Base-by-base conservation (phyloP, 768 basidiomycete species). In the Lyophyllum shimeji region DNA sequence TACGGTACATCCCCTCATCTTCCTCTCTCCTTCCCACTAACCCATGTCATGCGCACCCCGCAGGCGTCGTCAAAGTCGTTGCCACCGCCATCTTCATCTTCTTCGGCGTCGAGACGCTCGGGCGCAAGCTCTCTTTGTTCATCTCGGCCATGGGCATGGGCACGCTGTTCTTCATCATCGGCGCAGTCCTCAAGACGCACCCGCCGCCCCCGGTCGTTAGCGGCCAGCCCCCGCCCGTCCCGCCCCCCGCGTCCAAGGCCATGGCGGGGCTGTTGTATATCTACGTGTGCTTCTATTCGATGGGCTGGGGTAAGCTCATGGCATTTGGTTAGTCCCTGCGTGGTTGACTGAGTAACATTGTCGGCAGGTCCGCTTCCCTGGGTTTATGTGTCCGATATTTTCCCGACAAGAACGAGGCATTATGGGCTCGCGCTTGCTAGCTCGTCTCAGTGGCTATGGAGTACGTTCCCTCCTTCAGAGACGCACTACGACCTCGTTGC, bases 191-290 rank as follows among this genome's bases (percentile, higher is more conserved):
- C 67, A 92, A 91, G 74, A 86, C 85, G 0, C 83, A 90, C 67
- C 88, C 89, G 5, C 81, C 83, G 0, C 76, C 77, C 2, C 61
- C 69, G 1, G 56, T 74, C 0, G 52, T 58, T 15, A 53, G 67
- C 1, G 60, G 55, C 13, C 55, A 53, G 15, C 11, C 50, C 15
- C 40, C 52, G 0, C 55, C 51, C 11, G 66, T 65, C 2, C 79
- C 82, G 0, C 66, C 85, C 0, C 76, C 83, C 0, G 78, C 87
- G 72, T 73, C 87, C 1, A 84, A 87, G 67, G 93, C 80, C 0
- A 94, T 93, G 92, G 91, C 92, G 2, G 89, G 84, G 1, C 83
- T 92, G 83, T 71, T 94, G 25, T 95, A 94, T 66, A 82, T 94
- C 52, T 95, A 90, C 63, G 90, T 93, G 42, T 87, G 86, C 67